phyloP scores from a whole-genome alignment of 176 grass and related monocot species.

The Poa pratensis region DNA sequence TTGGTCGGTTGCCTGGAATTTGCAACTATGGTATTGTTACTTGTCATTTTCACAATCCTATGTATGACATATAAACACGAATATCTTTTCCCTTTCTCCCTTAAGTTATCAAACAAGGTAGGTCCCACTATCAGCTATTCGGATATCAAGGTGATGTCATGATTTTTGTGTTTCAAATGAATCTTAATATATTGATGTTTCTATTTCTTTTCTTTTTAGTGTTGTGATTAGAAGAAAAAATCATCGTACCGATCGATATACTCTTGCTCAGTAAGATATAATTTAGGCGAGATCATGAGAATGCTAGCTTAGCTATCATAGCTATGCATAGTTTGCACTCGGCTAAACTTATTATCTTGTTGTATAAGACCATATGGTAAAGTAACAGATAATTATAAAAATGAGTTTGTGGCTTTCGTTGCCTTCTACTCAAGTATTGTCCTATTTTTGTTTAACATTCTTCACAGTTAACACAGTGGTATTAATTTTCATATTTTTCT shows the following conservation, averaged over 20 bases:
- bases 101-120: not conserved
- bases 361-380: not conserved
- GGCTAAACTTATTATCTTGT: not conserved
- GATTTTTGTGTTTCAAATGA: not conserved
- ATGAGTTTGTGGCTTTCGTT: not conserved
- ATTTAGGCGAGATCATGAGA: not conserved
- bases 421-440: not conserved
- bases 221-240: not conserved
- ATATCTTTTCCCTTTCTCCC: not conserved
- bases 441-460: not conserved
- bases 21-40: conserved; percentile 22
- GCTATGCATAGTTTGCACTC: not conserved
- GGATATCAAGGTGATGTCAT: not conserved
- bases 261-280: not conserved
- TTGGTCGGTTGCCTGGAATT: not conserved
- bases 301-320: not conserved
- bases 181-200: not conserved
- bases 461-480: not conserved
- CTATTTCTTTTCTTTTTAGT: not conserved
- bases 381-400: not conserved
- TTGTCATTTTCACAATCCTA: conserved; percentile 24
- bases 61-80: not conserved
- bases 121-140: not conserved
- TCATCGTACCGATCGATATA: not conserved
- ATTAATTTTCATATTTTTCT: not conserved